Base-by-base conservation (phyloP, 1,284 basidiomycete genomes). In the Ganoderma lingzhi region DNA sequence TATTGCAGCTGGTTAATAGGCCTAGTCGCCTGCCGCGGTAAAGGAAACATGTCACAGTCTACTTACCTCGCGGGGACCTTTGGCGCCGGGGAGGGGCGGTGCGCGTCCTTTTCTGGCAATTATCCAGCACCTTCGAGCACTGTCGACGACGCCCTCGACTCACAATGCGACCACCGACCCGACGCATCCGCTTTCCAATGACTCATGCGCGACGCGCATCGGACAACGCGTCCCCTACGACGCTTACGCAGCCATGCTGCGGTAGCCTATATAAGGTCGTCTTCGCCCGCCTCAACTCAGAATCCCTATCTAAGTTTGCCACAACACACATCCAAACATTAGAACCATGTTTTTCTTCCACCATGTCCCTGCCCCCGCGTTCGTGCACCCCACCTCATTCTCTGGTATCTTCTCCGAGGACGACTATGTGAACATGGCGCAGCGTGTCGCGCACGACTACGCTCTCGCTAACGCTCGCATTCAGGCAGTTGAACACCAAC, bases 331-430 rank as follows among this genome's bases (percentile, higher is more conserved):
- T 53, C 55, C 37, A 15, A 62, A 45, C 66, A 67, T 30, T 62
- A 19, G 39, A 48, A 67, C n/a, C 63, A 76, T 77, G 75, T 71
- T 74, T 41, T 69, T 73, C 51, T 65, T 76, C 64, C 70, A 73
- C 23, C 72, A 73, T 3, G 58, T 68, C 28, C 72, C 68, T 17
- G 64, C 67, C 17, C 68, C 71, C 0, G 6, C 63, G 12, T 64
- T 64, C 41, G 51, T 51, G 48, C 65, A n/a, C 15, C 68, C 15
- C 35, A 14, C 19, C 15, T 58, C 64, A n/a, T 23, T 32, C 39
- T 42, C 66, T 19, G 14, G 61, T 5, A 14, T 55, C 42, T 66
- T 48, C 66, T 64, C 68, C 14, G 66, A 70, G 41, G 42, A 65
- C 65, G 64, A 70, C 53, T 69, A 70, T 62, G 65, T 70, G 41